A percentile compares a stretch with the other conserved stretches of the same genome.
Conservation (phyloP, 371 early-diverging fungal genomes). For the Lichtheimia hyalospora region DNA sequence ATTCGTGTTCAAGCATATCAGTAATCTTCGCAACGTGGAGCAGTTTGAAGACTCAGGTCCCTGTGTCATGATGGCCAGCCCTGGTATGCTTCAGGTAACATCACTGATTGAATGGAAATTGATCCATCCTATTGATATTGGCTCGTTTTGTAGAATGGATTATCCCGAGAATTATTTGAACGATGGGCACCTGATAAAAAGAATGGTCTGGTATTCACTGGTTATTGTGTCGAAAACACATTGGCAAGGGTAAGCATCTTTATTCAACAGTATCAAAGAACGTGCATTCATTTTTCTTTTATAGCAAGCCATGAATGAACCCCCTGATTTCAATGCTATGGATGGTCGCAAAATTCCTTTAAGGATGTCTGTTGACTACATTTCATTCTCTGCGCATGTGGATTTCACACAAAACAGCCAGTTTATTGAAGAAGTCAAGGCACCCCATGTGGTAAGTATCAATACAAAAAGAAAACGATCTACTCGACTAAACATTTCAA, state of each 20-base stretch:
- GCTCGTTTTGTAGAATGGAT: conserved; percentile 72
- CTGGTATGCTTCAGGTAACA: conserved; percentile 97
- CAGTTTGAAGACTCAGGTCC: conserved; percentile 98
- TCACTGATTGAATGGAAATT: not conserved
- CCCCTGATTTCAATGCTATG: conserved; percentile 89
- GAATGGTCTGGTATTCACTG: conserved; percentile 98
- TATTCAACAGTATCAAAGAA: not conserved
- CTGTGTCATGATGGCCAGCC: conserved; percentile 99
- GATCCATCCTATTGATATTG: not conserved
- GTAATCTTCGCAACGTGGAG: conserved; percentile 90
- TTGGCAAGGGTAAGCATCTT: conserved; percentile 82
- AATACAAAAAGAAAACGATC: not conserved
- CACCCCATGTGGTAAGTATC: conserved; percentile 85
- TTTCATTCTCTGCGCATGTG: conserved; percentile 99
- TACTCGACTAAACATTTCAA: too few species aligned
- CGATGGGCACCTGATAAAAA: conserved; percentile 96
- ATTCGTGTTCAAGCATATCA: conserved; percentile 98
- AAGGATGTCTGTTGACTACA: conserved; percentile 93
- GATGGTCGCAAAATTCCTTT: conserved; percentile 90
- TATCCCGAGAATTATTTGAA: conserved; percentile 98
- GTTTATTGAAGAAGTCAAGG: conserved; percentile 97
- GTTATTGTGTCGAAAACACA: conserved; percentile 99
- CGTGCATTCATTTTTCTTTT: not conserved
- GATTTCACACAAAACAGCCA: conserved; percentile 98
- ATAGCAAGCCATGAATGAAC: conserved; percentile 91